Conservation (phyloP, 768 basidiomycete species). For the Dioszegia crocea region DNA sequence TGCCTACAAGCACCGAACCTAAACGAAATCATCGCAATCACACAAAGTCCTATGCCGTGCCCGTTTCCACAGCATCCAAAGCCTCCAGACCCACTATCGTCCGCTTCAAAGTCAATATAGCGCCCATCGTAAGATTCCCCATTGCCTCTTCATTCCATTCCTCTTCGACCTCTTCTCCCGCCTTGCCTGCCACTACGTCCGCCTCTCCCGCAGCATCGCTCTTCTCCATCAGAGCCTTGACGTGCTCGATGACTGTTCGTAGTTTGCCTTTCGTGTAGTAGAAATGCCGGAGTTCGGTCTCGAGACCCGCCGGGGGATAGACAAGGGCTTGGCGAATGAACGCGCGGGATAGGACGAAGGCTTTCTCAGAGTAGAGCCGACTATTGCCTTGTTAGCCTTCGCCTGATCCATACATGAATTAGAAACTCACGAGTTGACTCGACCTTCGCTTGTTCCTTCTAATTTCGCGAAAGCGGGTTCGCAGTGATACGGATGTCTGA, state of each 20-base stretch:
- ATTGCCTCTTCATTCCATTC: conserved; percentile 41
- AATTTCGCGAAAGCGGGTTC: conserved; percentile 92
- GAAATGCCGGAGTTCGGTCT: conserved; percentile 67
- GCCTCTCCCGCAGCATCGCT: conserved; percentile 52
- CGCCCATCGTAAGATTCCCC: conserved; percentile 33
- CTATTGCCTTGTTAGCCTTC: conserved; percentile 50
- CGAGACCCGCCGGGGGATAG: conserved; percentile 66
- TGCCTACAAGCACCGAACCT: too few species aligned
- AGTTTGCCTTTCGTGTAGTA: conserved; percentile 66
- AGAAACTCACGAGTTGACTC: conserved; percentile 67
- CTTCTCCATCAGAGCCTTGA: conserved; percentile 63
- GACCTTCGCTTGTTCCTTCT: conserved; percentile 82
- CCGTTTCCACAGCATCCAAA: not conserved
- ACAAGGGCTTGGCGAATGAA: conserved; percentile 87
- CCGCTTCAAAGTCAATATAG: conserved; percentile 31
- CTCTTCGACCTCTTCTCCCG: conserved; percentile 25
- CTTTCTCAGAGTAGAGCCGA: conserved; percentile 88
- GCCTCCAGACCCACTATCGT: conserved; percentile 13
- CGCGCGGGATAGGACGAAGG: conserved; percentile 80
- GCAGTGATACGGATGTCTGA: conserved; percentile 84
- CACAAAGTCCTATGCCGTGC: not conserved
- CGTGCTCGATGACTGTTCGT: conserved; percentile 64
- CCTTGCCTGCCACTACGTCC: not conserved
- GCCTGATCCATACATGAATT: not conserved
- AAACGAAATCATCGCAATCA: not conserved